Percentiles rank a stretch among this genome's conserved stretches.
phyloP scores from a whole-genome alignment of 1,284 basidiomycete species.

The Trametes hirsuta region DNA sequence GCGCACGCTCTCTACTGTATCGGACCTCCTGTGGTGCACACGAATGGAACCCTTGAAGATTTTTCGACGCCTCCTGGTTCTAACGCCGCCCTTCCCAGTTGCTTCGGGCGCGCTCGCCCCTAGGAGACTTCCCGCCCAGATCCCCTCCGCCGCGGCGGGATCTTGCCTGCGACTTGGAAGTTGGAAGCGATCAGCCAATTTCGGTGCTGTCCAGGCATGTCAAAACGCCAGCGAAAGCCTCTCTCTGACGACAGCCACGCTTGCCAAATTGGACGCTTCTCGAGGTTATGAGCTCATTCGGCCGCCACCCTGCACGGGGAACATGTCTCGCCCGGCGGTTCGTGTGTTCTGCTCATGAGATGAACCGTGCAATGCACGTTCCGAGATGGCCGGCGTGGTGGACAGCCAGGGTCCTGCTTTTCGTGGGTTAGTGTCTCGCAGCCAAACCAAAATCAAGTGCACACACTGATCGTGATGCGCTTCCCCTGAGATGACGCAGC shows the following conservation, averaged over 20 bases:
- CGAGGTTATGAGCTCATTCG: neutral
- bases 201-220: neutral
- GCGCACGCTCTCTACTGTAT: conserved; percentile 2
- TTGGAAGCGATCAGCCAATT: conserved; percentile 1
- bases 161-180: neutral
- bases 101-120: neutral
- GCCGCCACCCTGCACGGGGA: too few relatives aligned
- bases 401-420: too few relatives aligned
- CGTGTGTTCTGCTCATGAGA: too few relatives aligned
- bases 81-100: conserved; percentile 7
- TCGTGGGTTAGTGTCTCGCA: too few relatives aligned
- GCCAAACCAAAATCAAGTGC: too few relatives aligned
- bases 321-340: too few relatives aligned
- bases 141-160: neutral
- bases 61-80: neutral
- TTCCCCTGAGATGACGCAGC: neutral
- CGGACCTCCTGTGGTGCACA: neutral
- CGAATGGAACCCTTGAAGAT: conserved; percentile 3
- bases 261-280: neutral
- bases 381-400: too few relatives aligned
- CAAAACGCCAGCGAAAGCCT: neutral
- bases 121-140: neutral
- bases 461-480: too few relatives aligned
- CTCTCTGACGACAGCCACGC: neutral
- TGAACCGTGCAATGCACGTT: too few relatives aligned